Percentiles rank a stretch among this genome's conserved stretches.
These are phyloP conservation scores for Penicillium riverlandense DNA, from an alignment of 495 filamentous ascomycete species.

Conservation along the genomic window DNA sequence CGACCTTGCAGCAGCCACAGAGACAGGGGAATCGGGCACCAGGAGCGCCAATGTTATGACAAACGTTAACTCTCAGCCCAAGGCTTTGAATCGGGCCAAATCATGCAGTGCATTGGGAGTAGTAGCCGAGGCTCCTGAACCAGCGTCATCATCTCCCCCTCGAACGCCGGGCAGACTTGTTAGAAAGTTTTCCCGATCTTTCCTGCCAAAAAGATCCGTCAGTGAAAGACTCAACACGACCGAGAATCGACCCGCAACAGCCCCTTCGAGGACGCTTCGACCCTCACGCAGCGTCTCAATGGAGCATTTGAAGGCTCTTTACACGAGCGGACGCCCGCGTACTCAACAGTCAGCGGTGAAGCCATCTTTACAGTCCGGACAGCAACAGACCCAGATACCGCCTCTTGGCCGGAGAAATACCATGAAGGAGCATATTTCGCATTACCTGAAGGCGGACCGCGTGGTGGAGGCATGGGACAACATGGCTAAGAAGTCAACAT, in stretches of 20 bases:
- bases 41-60: not conserved
- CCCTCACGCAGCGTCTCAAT: slow-evolving; percentile 20
- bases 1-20: slow-evolving; percentile 5
- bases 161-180: slow-evolving; percentile 16
- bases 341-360: slow-evolving; percentile 10
- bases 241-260: slow-evolving; percentile 18
- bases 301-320: slow-evolving; percentile 20
- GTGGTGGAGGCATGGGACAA: slow-evolving; percentile 33
- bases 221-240: slow-evolving; percentile 10
- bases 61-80: slow-evolving; percentile 3
- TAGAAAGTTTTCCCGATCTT: slow-evolving; percentile 23
- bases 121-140: slow-evolving; percentile 3
- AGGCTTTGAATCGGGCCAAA: slow-evolving; percentile 11
- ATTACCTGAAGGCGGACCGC: slow-evolving; percentile 34
- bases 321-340: slow-evolving; percentile 10
- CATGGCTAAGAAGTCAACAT: slow-evolving; percentile 13
- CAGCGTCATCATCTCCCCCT: slow-evolving; percentile 6
- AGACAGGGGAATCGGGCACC: slow-evolving; percentile 11
- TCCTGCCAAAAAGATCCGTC: slow-evolving; percentile 15
- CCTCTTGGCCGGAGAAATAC: slow-evolving; percentile 11
- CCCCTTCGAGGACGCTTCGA: slow-evolving; percentile 18
- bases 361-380: slow-evolving; percentile 2
- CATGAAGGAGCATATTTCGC: slow-evolving; percentile 32
- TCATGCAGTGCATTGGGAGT: slow-evolving; percentile 17
- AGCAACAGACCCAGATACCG: slow-evolving; percentile 5